Base-by-base conservation (phyloP, 2,329 filamentous ascomycete species). In the Pezicula neosporulosa region DNA sequence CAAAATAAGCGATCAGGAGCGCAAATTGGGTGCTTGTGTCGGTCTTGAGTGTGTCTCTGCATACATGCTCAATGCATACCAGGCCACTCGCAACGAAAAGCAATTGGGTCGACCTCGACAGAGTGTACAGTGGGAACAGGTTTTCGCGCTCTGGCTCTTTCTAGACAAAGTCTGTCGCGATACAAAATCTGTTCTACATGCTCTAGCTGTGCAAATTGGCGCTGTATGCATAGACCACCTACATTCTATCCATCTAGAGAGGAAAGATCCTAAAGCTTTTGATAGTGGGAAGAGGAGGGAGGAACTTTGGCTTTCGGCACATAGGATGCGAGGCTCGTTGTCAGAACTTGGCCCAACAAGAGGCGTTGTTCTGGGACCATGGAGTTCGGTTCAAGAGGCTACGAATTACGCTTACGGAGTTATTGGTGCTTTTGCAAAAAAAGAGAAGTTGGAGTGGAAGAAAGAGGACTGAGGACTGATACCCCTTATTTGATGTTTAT, bases 361-460 rank as follows among this genome's bases (percentile, higher is more conserved):
- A 50, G 58, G 77, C 19, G 16, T 38, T 12, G 16, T 38, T n/a
- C 59, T 77, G 38, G 66, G 68, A 30, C 63, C 64, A 15, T 66
- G 65, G 18, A 71, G 67, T 18, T 68, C 68, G 2, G 69, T 70
- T n/a, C 64, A 76, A 28, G 74, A 77, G 56, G 70, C 70, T 16
- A 70, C 74, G 4, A 67, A 72, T 10, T 74, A 75, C 56, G 71
- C 68, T 8, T 65, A 66, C 58, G 60, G 62, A 16, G 61, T 77
- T 47, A 57, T 77, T 49, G 63, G 62, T 19, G 74, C 77, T 54
- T 77, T 74, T 73, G 70, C 70, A 44, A 60, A 63, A 42, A 71
- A 69, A 44, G 70, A 76, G 61, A 66, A 64, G 6, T 63, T 77
- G 13, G 63, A 70, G 39, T 49, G 48, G 48, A 35, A n/a, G 27